A percentile compares a stretch with the other conserved stretches of the same genome.
Evolutionary conservation across 2,329 filamentous ascomycete genomes (phyloP).

Genomic region (Fusarium acutatum): DNA sequence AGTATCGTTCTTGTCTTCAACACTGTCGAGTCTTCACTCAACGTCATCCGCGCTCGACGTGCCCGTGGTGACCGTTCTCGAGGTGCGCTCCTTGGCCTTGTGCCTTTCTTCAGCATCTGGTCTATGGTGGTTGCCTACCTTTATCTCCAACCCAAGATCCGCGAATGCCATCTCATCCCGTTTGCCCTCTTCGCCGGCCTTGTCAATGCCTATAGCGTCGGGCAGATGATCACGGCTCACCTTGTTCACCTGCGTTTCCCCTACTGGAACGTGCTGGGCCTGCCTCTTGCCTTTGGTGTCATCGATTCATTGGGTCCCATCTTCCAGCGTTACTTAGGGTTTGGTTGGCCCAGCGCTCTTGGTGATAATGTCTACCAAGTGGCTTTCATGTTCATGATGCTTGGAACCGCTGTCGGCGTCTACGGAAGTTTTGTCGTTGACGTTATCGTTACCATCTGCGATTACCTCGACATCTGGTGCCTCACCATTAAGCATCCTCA

Average conservation of each 20-base stretch:
- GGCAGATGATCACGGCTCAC: constrained; percentile 95
- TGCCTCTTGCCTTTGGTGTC: constrained; percentile 81
- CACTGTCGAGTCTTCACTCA: constrained; percentile 79
- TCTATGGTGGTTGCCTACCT: constrained; percentile 79
- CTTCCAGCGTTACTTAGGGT: constrained; percentile 65
- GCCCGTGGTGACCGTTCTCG: constrained; percentile 76
- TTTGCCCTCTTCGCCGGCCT: constrained; percentile 90
- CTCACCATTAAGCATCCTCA: constrained; percentile 91
- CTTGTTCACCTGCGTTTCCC: constrained; percentile 89
- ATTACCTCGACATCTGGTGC: constrained; percentile 98
- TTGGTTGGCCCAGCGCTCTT: constrained; percentile 80
- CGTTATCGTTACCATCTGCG: constrained; percentile 96
- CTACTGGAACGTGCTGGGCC: constrained; percentile 84
- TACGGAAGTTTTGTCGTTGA: constrained; percentile 98
- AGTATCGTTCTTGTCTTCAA: constrained; percentile 83
- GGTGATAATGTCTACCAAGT: constrained; percentile 86
- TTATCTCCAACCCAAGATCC: constrained; percentile 83
- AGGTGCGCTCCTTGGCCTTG: constrained; percentile 80
- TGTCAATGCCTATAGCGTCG: constrained; percentile 93
- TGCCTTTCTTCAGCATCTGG: constrained; percentile 85
- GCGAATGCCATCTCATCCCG: constrained; percentile 84
- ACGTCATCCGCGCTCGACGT: constrained; percentile 84
- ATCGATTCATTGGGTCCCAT: constrained; percentile 81
- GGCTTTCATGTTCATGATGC: constrained; percentile 86
- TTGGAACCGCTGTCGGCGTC: constrained; percentile 86